Evolutionary conservation across 2,329 filamentous ascomycete genomes (phyloP), one percentile per base, ranked within the genome.

Genomic region (Cryphonectria parasitica): DNA sequence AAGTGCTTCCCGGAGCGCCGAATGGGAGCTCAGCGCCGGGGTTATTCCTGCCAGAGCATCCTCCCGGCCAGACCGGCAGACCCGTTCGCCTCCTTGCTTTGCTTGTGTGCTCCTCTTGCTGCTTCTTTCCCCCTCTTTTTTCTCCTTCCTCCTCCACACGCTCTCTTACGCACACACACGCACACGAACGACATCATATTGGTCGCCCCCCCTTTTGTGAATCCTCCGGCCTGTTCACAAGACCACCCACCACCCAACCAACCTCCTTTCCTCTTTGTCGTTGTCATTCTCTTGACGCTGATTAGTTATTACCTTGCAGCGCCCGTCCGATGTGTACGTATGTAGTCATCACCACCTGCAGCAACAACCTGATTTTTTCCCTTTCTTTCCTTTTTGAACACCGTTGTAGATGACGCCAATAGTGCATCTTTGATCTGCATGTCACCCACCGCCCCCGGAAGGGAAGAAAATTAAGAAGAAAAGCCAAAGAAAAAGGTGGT

Each of bases 11-110:
- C 64, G 69, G 62, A 41, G 31, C 65, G 71, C 71, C 71, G 71
- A 72, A 72, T 72, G 54, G 66, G 68, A 72, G 49, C 31, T 8
- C 62, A 58, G 63, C 65, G 64, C 68, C 65, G 71, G 66, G 56
- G 54, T 49, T 34, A 39, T 15, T 62, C 31, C 31, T 64, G 61
- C 39, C 39, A 64, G 61, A n/a, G 41, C 31, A 25, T 41, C 36
- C 34, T 34, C 56, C 45, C 69, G 52, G 66, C 62, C 67, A 41
- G 41, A 49, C 62, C 63, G 43, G 63, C 54, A 54, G 70, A 56
- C 63, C 45, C 68, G 64, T 25, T 25, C 60, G 45, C 52, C 66
- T 66, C 49, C 66, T 54, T 62, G 34, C 15, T 19, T 34, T 63
- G 17, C 36, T 25, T 25, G 25, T 61, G 56, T 39, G 13, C 56